Percentiles rank a stretch among this genome's conserved stretches.
phyloP scores from a whole-genome alignment of 768 basidiomycete species.

The Boletus sensibilis region DNA sequence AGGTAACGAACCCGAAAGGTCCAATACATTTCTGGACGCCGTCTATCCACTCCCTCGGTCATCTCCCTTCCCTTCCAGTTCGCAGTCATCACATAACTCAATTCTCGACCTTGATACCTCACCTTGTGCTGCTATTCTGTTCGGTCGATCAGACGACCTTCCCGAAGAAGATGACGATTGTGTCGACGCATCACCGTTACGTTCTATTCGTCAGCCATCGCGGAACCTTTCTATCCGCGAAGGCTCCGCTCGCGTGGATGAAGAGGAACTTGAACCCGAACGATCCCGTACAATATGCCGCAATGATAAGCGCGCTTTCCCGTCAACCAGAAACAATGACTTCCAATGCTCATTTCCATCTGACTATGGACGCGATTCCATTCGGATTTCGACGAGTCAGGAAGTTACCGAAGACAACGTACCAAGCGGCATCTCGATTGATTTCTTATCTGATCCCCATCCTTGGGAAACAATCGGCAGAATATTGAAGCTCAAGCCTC shows the following conservation, averaged over 20 bases:
- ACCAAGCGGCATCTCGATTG: conserved; percentile 11
- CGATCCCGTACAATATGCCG: neutral
- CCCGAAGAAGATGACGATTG: neutral
- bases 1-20: neutral
- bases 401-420: neutral
- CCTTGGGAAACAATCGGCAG: conserved; percentile 33
- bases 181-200: neutral
- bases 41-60: conserved; percentile 19
- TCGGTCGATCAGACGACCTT: neutral
- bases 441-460: conserved; percentile 32
- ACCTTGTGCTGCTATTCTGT: conserved; percentile 2
- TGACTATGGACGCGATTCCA: neutral
- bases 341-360: neutral
- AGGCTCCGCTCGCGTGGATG: neutral
- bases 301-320: neutral
- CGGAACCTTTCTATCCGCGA: neutral
- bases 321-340: neutral
- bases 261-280: neutral
- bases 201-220: neutral
- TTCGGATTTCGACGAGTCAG: neutral
- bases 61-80: conserved; percentile 22
- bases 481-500: conserved; percentile 21
- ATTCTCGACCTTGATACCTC: conserved; percentile 28
- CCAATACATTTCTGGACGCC: neutral
- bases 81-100: conserved; percentile 11